These are phyloP conservation scores for Hypoxylon subgilvum DNA, from an alignment of 495 filamentous ascomycete species.

Conservation along the genomic window DNA sequence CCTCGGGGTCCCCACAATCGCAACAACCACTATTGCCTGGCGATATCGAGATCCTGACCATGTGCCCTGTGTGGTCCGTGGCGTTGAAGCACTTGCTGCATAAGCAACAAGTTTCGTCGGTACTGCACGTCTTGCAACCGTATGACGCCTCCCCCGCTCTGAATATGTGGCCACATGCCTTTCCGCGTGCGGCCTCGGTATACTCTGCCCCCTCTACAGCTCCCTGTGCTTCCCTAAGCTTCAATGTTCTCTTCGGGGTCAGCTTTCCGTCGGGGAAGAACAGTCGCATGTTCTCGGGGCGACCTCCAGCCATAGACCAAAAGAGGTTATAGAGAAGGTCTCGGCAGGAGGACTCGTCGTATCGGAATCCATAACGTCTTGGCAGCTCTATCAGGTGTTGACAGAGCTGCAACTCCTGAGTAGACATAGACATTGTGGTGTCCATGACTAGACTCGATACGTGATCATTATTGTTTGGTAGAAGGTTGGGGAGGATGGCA, in stretches of 20 bases:
- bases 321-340: conserved; percentile 81
- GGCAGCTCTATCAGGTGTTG: conserved; percentile 76
- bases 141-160: conserved; percentile 90
- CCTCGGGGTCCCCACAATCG: conserved; percentile 94
- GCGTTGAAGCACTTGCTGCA: conserved; percentile 92
- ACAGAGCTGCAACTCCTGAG: conserved; percentile 81
- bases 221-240: conserved; percentile 84
- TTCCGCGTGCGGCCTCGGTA: conserved; percentile 87
- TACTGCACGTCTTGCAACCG: conserved; percentile 87
- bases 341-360: conserved; percentile 68
- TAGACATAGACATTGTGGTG: conserved; percentile 67
- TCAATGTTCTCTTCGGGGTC: conserved; percentile 67
- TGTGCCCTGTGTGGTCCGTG: conserved; percentile 93
- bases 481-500: background rate
- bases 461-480: conserved; percentile 28
- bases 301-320: conserved; percentile 77
- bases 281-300: conserved; percentile 70
- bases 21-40: conserved; percentile 93
- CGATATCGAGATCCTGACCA: conserved; percentile 83
- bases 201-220: conserved; percentile 93
- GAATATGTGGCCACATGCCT: conserved; percentile 97
- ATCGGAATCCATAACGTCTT: conserved; percentile 69
- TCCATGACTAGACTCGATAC: conserved; percentile 44
- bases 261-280: conserved; percentile 78
- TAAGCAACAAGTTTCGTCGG: conserved; percentile 84